A percentile compares a stretch with the other conserved stretches of the same genome.
Evolutionary conservation across 768 basidiomycete genomes (phyloP).

Genomic region (Krasilnikovozyma curviuscula): DNA sequence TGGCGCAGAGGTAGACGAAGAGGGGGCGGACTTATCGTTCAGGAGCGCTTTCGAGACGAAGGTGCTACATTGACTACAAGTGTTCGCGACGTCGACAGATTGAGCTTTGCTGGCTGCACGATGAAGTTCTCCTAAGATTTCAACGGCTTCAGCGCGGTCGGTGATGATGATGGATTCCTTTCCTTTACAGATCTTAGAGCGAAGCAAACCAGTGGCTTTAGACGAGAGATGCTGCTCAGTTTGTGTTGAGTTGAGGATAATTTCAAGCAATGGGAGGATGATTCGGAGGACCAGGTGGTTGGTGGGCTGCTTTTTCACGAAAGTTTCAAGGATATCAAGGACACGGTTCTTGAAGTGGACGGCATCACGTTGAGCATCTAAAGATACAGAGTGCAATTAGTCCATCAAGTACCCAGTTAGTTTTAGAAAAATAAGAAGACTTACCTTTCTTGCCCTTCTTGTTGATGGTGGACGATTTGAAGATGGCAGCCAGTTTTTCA

Average conservation of each 20-base stretch:
- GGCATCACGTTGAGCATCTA: slow-evolving; percentile 60
- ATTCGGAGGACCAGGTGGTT: slow-evolving; percentile 48
- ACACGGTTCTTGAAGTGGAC: slow-evolving; percentile 92
- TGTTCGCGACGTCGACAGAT: slow-evolving; percentile 41
- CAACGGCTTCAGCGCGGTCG: slow-evolving; percentile 31
- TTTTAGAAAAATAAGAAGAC: slow-evolving; percentile 13
- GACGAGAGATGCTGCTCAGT: slow-evolving; percentile 78
- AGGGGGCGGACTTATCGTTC: slow-evolving; percentile 19
- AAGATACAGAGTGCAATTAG: neutral
- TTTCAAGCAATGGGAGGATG: slow-evolving; percentile 55
- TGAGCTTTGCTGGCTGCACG: slow-evolving; percentile 46
- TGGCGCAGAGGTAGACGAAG: slow-evolving; percentile 6
- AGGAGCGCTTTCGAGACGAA: slow-evolving; percentile 44
- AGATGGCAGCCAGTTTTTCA: slow-evolving; percentile 70
- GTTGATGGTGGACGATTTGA: slow-evolving; percentile 46
- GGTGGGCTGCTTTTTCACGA: slow-evolving; percentile 55
- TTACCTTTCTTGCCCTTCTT: slow-evolving; percentile 48
- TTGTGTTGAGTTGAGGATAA: slow-evolving; percentile 43
- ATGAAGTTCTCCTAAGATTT: slow-evolving; percentile 47
- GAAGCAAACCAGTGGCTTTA: slow-evolving; percentile 65
- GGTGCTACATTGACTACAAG: slow-evolving; percentile 48
- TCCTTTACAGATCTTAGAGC: slow-evolving; percentile 49
- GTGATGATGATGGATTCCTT: slow-evolving; percentile 40
- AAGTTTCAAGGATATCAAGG: slow-evolving; percentile 80
- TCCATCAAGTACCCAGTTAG: neutral